Evolutionary conservation across 768 basidiomycete genomes (phyloP).

Genomic region (Suillus lakei): DNA sequence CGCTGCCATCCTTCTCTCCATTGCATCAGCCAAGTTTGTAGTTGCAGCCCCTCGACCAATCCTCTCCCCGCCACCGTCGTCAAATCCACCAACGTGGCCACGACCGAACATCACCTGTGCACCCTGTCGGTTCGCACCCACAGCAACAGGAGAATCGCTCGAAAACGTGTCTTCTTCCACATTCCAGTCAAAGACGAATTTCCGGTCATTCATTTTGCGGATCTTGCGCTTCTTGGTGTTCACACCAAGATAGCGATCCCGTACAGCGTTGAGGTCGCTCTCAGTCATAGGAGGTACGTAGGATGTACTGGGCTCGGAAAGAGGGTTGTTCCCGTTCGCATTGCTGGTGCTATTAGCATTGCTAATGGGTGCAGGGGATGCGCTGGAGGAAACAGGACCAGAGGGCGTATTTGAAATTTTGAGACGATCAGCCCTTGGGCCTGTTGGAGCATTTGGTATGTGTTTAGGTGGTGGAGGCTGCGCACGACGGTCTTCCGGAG

Average conservation of each 20-base stretch:
- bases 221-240: constrained; percentile 94
- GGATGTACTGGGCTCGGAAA: constrained; percentile 43
- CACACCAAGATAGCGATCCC: constrained; percentile 93
- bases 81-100: constrained; percentile 85
- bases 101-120: constrained; percentile 90
- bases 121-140: constrained; percentile 74
- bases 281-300: constrained; percentile 76
- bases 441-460: constrained; percentile 72
- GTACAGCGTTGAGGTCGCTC: constrained; percentile 79
- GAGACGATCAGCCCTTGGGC: constrained; percentile 77
- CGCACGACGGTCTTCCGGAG: constrained; percentile 42
- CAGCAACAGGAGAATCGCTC: constrained; percentile 73
- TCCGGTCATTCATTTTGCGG: constrained; percentile 93
- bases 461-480: constrained; percentile 34
- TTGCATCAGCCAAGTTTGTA: constrained; percentile 71
- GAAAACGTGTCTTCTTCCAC: constrained; percentile 92
- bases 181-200: constrained; percentile 99
- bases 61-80: constrained; percentile 62
- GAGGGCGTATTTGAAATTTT: constrained; percentile 41
- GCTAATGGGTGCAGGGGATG: constrained; percentile 44
- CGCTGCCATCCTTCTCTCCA: constrained; percentile 82
- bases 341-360: constrained; percentile 9
- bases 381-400: constrained; percentile 37
- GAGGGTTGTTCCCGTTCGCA: constrained; percentile 22
- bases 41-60: constrained; percentile 50